Evolutionary conservation across 1,284 basidiomycete genomes (phyloP).

Genomic region (Trichosporon coremiiforme): DNA sequence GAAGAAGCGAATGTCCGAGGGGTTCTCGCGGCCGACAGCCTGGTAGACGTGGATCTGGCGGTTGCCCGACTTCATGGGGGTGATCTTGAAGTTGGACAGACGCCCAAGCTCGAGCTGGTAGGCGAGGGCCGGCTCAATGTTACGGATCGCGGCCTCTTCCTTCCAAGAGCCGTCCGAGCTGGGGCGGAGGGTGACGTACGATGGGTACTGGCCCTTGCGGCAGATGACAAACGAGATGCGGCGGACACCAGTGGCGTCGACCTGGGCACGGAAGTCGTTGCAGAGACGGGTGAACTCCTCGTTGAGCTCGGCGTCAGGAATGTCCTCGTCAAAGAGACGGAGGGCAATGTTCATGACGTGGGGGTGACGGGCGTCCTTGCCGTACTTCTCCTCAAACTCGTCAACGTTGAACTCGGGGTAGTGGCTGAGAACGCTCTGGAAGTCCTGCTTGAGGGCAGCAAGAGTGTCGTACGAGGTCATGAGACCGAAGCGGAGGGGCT

Average conservation of each 20-base stretch:
- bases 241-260: slow-evolving; percentile 78
- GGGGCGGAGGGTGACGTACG: slow-evolving; percentile 86
- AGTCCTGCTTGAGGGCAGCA: slow-evolving; percentile 70
- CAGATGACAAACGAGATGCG: slow-evolving; percentile 92
- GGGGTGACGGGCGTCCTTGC: slow-evolving; percentile 69
- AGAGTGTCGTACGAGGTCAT: slow-evolving; percentile 86
- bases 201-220: slow-evolving; percentile 86
- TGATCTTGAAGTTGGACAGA: slow-evolving; percentile 94
- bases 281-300: slow-evolving; percentile 72
- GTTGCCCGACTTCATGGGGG: slow-evolving; percentile 88
- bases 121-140: slow-evolving; percentile 97
- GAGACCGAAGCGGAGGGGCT: slow-evolving; percentile 83
- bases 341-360: slow-evolving; percentile 94
- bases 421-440: slow-evolving; percentile 67
- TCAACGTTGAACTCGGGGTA: slow-evolving; percentile 65
- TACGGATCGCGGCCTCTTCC: slow-evolving; percentile 95
- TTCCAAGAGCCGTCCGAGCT: slow-evolving; percentile 72
- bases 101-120: slow-evolving; percentile 98
- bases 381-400: slow-evolving; percentile 75
- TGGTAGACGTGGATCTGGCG: slow-evolving; percentile 97
- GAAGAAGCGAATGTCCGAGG: slow-evolving; percentile 96
- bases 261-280: slow-evolving; percentile 68
- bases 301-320: slow-evolving; percentile 77
- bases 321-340: slow-evolving; percentile 71
- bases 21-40: slow-evolving; percentile 91